These are phyloP conservation scores for Cladosporium phlei DNA, from an alignment of 2,329 filamentous ascomycete genomes.

Conservation along the genomic window DNA sequence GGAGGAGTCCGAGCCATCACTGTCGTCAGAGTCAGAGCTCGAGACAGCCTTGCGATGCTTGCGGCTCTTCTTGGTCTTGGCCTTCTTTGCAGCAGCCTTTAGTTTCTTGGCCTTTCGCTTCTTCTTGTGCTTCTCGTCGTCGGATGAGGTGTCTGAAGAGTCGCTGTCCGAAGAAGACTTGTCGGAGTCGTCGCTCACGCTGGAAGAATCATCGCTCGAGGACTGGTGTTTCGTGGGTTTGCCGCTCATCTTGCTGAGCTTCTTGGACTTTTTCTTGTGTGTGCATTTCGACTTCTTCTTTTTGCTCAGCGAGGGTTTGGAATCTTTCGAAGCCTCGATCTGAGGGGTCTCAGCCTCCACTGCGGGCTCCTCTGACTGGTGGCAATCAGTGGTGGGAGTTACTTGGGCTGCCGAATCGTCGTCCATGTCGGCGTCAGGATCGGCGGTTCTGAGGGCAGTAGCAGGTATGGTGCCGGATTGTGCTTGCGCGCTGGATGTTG, in stretches of 20 bases:
- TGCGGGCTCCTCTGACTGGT: slow-evolving; percentile 16
- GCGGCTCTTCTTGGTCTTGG: slow-evolving; percentile 5
- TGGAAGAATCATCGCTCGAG: slow-evolving; percentile 7
- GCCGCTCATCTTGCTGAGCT: not conserved
- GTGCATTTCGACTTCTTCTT: slow-evolving; percentile 17
- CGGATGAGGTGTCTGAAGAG: slow-evolving; percentile 16
- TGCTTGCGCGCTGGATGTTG: not conserved
- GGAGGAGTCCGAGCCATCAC: not conserved
- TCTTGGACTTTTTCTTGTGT: slow-evolving; percentile 13
- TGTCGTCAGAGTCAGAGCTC: not conserved
- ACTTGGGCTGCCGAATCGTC: slow-evolving; percentile 21
- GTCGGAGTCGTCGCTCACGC: slow-evolving; percentile 9
- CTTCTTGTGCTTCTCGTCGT: slow-evolving; percentile 23
- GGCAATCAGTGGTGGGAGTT: slow-evolving; percentile 14
- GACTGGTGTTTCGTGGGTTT: not conserved
- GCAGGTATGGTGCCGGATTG: not conserved
- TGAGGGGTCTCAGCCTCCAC: slow-evolving; percentile 5
- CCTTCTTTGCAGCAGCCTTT: slow-evolving; percentile 17
- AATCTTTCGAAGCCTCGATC: not conserved
- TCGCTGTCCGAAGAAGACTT: slow-evolving; percentile 18
- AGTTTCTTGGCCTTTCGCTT: slow-evolving; percentile 20
- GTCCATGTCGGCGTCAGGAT: slow-evolving; percentile 26
- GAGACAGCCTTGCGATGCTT: slow-evolving; percentile 10
- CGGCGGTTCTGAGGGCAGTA: slow-evolving; percentile 1
- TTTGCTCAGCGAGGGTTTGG: slow-evolving; percentile 10